Conservation (phyloP, 306 rosid genomes). For the Prunus fruticosa region DNA sequence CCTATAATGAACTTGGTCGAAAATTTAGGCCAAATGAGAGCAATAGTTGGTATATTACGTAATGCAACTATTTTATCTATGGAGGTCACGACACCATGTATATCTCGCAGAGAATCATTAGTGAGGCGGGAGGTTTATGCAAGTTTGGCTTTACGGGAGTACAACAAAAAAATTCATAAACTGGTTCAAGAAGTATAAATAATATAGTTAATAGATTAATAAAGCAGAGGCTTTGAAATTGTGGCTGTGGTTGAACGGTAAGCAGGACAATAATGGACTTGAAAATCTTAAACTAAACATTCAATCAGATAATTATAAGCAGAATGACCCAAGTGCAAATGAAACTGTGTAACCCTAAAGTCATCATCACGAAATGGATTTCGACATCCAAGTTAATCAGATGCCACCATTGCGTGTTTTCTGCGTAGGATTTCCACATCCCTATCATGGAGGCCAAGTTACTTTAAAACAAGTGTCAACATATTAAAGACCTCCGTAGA, state of each 20-base stretch:
- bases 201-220: background rate
- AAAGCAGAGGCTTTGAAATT: background rate
- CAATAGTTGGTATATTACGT: background rate
- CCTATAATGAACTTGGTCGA: slow-evolving; percentile 30
- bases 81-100: slow-evolving; percentile 6
- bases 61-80: slow-evolving; percentile 16
- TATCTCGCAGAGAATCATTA: slow-evolving; percentile 14
- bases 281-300: background rate
- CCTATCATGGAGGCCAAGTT: background rate
- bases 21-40: slow-evolving; percentile 3
- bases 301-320: slow-evolving; percentile 10
- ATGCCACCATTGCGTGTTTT: slow-evolving; percentile 33
- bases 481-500: background rate
- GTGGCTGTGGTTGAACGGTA: background rate
- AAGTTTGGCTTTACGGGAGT: background rate
- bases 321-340: slow-evolving; percentile 5
- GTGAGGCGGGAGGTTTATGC: background rate
- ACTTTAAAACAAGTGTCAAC: background rate
- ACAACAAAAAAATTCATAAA: background rate
- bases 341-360: slow-evolving; percentile 4
- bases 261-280: slow-evolving; percentile 9
- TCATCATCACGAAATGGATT: slow-evolving; percentile 20
- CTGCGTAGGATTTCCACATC: slow-evolving; percentile 53
- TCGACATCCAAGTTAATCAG: slow-evolving; percentile 36
- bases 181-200: background rate